phyloP scores from a whole-genome alignment of 2,329 filamentous ascomycete genomes.

The Alternaria brassicae region DNA sequence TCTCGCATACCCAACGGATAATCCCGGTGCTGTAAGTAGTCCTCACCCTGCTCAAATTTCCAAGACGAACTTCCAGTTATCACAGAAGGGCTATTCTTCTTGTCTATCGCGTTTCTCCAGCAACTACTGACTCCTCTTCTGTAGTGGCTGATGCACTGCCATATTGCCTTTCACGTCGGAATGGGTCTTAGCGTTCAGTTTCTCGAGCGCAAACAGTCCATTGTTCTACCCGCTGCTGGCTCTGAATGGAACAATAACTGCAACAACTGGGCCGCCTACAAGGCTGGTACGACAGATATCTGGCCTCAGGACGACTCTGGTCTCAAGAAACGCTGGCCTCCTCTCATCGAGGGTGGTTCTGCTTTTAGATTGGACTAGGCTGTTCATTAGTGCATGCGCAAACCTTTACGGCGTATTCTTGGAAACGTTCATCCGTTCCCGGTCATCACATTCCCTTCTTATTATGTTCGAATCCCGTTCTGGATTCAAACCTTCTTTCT shows the following conservation, averaged over 20 bases:
- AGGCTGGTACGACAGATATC: conserved; percentile 21
- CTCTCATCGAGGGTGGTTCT: conserved; percentile 11
- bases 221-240: conserved; percentile 28
- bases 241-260: conserved; percentile 39
- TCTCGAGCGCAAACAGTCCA: conserved; percentile 31
- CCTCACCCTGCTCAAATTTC: neutral
- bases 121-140: neutral
- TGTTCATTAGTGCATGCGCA: neutral
- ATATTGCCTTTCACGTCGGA: conserved; percentile 41
- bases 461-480: conserved; percentile 10
- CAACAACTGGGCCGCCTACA: conserved; percentile 31
- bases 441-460: conserved; percentile 10
- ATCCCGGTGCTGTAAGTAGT: conserved; percentile 53
- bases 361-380: conserved; percentile 5
- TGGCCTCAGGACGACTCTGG: conserved; percentile 53
- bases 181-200: conserved; percentile 39
- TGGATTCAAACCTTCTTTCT: neutral
- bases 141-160: conserved; percentile 40
- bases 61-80: neutral
- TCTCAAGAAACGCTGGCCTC: conserved; percentile 44
- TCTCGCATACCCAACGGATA: conserved; percentile 59
- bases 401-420: neutral
- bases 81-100: neutral
- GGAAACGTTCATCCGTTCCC: neutral
- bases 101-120: neutral